Evolutionary conservation across 345 rosid species (phyloP).

Genomic region (Garcia nutans): DNA sequence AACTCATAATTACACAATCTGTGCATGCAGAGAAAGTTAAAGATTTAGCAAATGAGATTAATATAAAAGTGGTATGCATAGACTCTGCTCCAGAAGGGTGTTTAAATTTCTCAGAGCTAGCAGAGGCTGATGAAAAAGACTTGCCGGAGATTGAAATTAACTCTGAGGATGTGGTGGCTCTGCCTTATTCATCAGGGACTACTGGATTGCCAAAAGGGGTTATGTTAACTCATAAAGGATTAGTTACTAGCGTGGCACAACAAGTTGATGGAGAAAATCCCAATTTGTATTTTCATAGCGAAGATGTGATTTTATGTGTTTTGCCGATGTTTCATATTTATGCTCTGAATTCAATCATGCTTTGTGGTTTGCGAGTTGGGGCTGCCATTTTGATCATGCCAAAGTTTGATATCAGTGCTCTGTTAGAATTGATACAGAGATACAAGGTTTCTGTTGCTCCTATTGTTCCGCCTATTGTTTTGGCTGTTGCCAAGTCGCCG

Average conservation of each 20-base stretch:
- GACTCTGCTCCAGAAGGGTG: conserved; percentile 53
- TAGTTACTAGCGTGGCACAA: conserved; percentile 80
- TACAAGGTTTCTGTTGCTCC: conserved; percentile 70
- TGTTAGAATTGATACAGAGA: conserved; percentile 60
- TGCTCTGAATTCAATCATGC: conserved; percentile 69
- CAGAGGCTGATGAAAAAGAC: conserved; percentile 39
- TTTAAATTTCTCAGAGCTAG: conserved; percentile 65
- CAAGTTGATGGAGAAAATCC: conserved; percentile 97
- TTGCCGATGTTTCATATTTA: conserved; percentile 87
- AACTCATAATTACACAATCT: conserved; percentile 61
- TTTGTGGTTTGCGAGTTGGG: conserved; percentile 79
- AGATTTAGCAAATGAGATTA: conserved; percentile 32
- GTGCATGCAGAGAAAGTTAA: conserved; percentile 52
- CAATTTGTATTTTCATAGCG: conserved; percentile 57
- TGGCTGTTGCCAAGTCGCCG: conserved; percentile 64
- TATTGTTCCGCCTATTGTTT: conserved; percentile 76
- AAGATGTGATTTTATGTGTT: conserved; percentile 74
- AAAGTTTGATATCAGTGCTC: conserved; percentile 55
- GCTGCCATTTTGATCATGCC: conserved; percentile 82
- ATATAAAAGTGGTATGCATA: conserved; percentile 34
- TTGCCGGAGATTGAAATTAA: conserved; percentile 35
- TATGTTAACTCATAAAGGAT: conserved; percentile 84
- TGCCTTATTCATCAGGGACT: conserved; percentile 92
- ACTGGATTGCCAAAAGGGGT: conserved; percentile 96
- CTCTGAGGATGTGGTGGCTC: conserved; percentile 77